These are phyloP conservation scores for Trichocladium uniseriatum DNA, from an alignment of 495 filamentous ascomycete species.

Conservation along the genomic window DNA sequence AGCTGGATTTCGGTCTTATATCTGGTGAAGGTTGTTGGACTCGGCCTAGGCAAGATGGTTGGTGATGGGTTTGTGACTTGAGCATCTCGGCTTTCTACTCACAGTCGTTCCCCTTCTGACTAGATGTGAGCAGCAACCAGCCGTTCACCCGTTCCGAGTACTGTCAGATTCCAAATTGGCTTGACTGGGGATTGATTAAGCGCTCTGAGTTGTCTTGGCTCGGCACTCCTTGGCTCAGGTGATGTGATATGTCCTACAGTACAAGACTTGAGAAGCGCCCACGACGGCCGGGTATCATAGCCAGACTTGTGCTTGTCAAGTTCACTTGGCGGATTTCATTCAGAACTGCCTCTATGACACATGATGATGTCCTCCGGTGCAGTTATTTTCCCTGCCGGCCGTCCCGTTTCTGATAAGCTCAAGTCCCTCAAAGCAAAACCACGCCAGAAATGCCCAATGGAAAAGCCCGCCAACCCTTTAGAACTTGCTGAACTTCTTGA, in stretches of 20 bases:
- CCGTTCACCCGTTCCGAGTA: neutral
- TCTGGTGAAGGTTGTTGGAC: no score
- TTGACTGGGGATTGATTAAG: neutral
- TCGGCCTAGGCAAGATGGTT: no score
- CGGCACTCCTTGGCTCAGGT: neutral
- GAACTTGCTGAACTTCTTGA: constrained; percentile 98
- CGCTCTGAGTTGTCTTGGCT: no score
- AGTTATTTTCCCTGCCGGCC: constrained; percentile 37
- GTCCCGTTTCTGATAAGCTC: constrained; percentile 40
- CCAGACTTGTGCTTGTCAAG: constrained; percentile 14
- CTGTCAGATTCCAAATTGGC: neutral
- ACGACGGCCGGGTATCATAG: constrained; percentile 16
- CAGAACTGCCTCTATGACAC: constrained; percentile 41
- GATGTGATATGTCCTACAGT: neutral
- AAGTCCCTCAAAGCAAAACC: constrained; percentile 43
- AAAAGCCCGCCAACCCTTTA: constrained; percentile 46
- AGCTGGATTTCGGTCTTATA: no score
- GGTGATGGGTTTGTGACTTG: no score
- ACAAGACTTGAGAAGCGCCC: neutral
- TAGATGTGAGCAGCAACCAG: no score
- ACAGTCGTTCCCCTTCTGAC: no score
- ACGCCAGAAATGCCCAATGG: constrained; percentile 44
- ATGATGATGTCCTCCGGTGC: constrained; percentile 31
- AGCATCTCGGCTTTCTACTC: no score
- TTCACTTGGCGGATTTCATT: constrained; percentile 33